phyloP scores from a whole-genome alignment of 257 asterid genomes.

The Fraxinus anomala region DNA sequence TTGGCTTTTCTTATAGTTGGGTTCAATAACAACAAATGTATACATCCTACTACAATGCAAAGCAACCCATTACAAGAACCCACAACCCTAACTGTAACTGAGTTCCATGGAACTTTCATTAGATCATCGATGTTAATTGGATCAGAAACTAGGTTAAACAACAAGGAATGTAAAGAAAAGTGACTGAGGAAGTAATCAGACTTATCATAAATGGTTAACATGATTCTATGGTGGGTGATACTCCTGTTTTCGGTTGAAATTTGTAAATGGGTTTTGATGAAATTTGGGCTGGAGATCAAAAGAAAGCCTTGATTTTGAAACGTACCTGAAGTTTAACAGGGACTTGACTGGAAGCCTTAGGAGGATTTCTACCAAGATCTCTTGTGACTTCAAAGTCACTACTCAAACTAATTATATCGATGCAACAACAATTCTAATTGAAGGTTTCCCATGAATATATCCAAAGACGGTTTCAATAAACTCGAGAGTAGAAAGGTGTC shows the following conservation, averaged over 20 bases:
- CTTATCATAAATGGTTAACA: slow-evolving; percentile 1
- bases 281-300: slow-evolving; percentile 40
- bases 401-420: too few relatives aligned
- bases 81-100: slow-evolving; percentile 20
- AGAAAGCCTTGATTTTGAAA: slow-evolving; percentile 53
- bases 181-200: slow-evolving; percentile 24
- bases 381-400: slow-evolving; percentile 24
- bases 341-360: slow-evolving; percentile 47
- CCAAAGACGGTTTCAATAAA: too few relatives aligned
- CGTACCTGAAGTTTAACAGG: slow-evolving; percentile 45
- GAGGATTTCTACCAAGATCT: slow-evolving; percentile 50
- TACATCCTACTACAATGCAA: slow-evolving; percentile 28
- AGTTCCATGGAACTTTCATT: background rate
- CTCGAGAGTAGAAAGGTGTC: too few relatives aligned
- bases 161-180: slow-evolving; percentile 35
- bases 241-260: background rate
- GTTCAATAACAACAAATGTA: slow-evolving; percentile 43
- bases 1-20: slow-evolving; percentile 44
- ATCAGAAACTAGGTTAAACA: slow-evolving; percentile 27
- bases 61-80: slow-evolving; percentile 64
- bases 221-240: slow-evolving; percentile 19
- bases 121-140: slow-evolving; percentile 13
- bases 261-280: slow-evolving; percentile 40
- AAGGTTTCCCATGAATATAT: too few relatives aligned
- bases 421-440: too few relatives aligned